Percentiles rank a stretch among this genome's conserved stretches.
These are phyloP conservation scores for Pichia ethanolica DNA, from an alignment of 805 yeast genomes.

Conservation along the genomic window DNA sequence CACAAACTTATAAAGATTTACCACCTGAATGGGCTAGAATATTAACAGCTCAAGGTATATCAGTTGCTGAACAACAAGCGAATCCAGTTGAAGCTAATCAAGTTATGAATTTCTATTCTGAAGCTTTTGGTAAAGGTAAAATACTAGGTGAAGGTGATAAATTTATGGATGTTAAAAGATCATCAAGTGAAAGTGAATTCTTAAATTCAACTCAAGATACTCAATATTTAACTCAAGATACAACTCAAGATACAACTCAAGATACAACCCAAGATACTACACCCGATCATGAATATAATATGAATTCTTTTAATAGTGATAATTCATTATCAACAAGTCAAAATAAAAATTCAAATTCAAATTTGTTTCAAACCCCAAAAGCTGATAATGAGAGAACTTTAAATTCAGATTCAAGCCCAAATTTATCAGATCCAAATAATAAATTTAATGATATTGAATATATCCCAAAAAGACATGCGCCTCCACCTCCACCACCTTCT, in stretches of 20 bases:
- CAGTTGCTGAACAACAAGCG: slow-evolving; percentile 79
- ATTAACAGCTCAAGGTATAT: slow-evolving; percentile 77
- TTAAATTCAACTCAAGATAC: slow-evolving; percentile 9
- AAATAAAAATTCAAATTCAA: neutral
- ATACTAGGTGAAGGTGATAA: slow-evolving; percentile 16
- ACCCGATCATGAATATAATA: neutral
- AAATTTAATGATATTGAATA: slow-evolving; percentile 16
- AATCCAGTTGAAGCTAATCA: slow-evolving; percentile 81
- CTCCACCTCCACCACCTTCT: slow-evolving; percentile 28
- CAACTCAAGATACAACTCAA: slow-evolving; percentile 1
- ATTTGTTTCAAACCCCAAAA: slow-evolving; percentile 3
- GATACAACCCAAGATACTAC: slow-evolving; percentile 2
- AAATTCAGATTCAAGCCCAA: neutral
- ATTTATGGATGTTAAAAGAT: slow-evolving; percentile 21
- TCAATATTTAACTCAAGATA: neutral
- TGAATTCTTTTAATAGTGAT: slow-evolving; percentile 3
- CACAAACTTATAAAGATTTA: slow-evolving; percentile 85
- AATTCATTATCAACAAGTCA: slow-evolving; percentile 3
- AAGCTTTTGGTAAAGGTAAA: slow-evolving; percentile 13
- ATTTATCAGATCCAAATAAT: neutral
- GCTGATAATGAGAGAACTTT: slow-evolving; percentile 7
- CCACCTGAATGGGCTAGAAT: slow-evolving; percentile 91
- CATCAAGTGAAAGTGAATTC: slow-evolving; percentile 14
- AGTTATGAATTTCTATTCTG: slow-evolving; percentile 24
- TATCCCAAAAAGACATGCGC: slow-evolving; percentile 31